Percentiles rank a stretch among this genome's conserved stretches.
Evolutionary conservation across 306 rosid species (phyloP).

Genomic region (Canavalia gladiata): DNA sequence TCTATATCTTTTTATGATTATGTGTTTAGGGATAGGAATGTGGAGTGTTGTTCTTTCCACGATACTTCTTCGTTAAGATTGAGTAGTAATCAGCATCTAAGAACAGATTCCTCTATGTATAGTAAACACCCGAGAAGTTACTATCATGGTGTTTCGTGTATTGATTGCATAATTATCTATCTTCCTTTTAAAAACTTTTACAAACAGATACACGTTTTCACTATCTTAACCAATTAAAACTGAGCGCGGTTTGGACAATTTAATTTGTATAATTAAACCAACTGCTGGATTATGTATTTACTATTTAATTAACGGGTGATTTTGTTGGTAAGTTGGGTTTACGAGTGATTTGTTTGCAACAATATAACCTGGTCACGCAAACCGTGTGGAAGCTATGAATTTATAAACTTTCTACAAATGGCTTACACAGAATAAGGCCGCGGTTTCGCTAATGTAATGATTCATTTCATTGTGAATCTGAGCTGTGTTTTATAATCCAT

Average conservation of each 20-base stretch:
- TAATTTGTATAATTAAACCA: background rate
- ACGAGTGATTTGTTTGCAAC: background rate
- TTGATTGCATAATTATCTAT: constrained; percentile 19
- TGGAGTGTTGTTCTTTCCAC: constrained; percentile 1
- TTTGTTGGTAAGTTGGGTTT: background rate
- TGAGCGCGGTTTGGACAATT: background rate
- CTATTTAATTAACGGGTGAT: background rate
- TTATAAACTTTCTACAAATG: background rate
- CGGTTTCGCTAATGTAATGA: too few species aligned
- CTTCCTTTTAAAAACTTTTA: background rate
- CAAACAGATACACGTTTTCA: background rate
- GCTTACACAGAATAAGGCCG: too few species aligned
- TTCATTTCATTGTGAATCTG: constrained; percentile 20
- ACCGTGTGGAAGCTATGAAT: background rate
- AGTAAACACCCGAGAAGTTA: constrained; percentile 18
- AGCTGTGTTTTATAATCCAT: constrained; percentile 46
- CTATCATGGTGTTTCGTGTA: constrained; percentile 29
- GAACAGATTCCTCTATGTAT: constrained; percentile 20
- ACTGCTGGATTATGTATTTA: background rate
- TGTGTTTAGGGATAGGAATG: constrained; percentile 26
- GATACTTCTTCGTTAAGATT: constrained; percentile 46
- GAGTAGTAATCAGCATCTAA: background rate
- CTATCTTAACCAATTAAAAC: background rate
- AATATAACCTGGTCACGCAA: background rate
- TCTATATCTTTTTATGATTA: background rate